Percentiles rank a stretch among this genome's conserved stretches.
phyloP scores from a whole-genome alignment of 1,284 basidiomycete genomes.

The Vanrija pseudolonga region DNA sequence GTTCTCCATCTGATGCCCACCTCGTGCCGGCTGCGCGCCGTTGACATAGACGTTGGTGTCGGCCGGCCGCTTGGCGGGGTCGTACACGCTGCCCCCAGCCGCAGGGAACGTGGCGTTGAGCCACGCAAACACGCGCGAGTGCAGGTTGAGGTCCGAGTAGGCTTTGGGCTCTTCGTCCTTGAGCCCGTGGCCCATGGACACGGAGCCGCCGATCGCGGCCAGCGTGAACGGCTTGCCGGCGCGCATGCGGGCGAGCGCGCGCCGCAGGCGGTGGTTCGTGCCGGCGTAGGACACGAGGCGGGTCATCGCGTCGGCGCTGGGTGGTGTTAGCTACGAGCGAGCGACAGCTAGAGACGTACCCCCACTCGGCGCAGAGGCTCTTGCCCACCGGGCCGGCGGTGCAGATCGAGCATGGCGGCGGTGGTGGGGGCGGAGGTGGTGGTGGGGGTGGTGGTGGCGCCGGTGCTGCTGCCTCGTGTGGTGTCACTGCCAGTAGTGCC shows the following conservation, averaged over 20 bases:
- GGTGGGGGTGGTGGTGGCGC: background rate
- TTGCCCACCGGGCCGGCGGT: slow-evolving; percentile 2
- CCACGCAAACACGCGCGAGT: slow-evolving; percentile 37
- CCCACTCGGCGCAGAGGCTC: slow-evolving; percentile 1
- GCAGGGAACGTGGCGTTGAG: slow-evolving; percentile 35
- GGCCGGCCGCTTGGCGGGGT: background rate
- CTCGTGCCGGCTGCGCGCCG: slow-evolving; percentile 18
- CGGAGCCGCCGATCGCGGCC: slow-evolving; percentile 29
- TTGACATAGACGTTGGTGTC: slow-evolving; percentile 25
- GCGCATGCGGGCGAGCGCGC: slow-evolving; percentile 23
- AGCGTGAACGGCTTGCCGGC: slow-evolving; percentile 24
- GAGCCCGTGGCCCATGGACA: slow-evolving; percentile 36
- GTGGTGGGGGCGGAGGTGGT: background rate
- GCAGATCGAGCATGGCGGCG: slow-evolving; percentile 4
- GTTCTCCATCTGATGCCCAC: background rate
- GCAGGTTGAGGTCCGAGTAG: slow-evolving; percentile 29
- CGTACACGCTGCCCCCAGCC: background rate
- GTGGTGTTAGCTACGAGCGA: background rate
- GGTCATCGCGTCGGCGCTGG: background rate
- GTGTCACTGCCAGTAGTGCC: too few species aligned
- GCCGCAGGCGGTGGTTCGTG: slow-evolving; percentile 22
- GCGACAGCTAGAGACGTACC: background rate
- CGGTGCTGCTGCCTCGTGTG: too few species aligned
- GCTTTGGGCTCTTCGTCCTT: slow-evolving; percentile 3
- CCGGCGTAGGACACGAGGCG: slow-evolving; percentile 11